These are phyloP conservation scores for Pseudogymnoascus verrucosus DNA, from an alignment of 2,329 filamentous ascomycete genomes.

Conservation along the genomic window DNA sequence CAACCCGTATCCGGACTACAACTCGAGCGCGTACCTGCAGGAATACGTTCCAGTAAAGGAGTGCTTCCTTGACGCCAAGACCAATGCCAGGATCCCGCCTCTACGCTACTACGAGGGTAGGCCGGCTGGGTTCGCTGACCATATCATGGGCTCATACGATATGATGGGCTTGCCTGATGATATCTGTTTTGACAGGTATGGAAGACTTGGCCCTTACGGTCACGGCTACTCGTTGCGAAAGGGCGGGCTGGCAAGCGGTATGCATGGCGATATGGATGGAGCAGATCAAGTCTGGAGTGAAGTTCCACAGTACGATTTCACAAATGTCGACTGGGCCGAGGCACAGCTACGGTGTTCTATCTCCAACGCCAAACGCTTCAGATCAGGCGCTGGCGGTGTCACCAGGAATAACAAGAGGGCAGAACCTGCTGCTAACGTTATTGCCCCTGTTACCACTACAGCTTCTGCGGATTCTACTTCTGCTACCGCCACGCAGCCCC, in stretches of 20 bases:
- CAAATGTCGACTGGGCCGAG: constrained; percentile 68
- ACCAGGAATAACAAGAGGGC: not conserved
- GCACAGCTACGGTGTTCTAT: constrained; percentile 66
- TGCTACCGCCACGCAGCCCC: not conserved
- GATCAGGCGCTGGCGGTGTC: not conserved
- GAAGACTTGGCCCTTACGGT: constrained; percentile 81
- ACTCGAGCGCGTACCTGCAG: constrained; percentile 39
- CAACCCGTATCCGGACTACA: constrained; percentile 51
- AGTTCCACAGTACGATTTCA: constrained; percentile 66
- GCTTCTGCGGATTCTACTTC: not conserved
- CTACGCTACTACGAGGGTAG: constrained; percentile 71
- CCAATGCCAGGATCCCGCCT: constrained; percentile 57
- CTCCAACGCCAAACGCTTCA: constrained; percentile 63
- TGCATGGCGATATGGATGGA: constrained; percentile 76
- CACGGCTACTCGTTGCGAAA: constrained; percentile 72
- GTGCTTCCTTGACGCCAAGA: constrained; percentile 68
- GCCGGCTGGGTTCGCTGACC: constrained; percentile 74
- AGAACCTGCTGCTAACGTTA: not conserved
- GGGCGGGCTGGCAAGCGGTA: constrained; percentile 77
- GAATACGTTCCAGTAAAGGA: constrained; percentile 50
- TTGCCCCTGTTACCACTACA: not conserved
- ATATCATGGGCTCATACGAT: constrained; percentile 80
- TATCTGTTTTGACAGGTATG: constrained; percentile 89
- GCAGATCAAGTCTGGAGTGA: constrained; percentile 71
- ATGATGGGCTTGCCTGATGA: constrained; percentile 71